Evolutionary conservation across 495 filamentous ascomycete species (phyloP).

Genomic region (Annulohypoxylon bovei): DNA sequence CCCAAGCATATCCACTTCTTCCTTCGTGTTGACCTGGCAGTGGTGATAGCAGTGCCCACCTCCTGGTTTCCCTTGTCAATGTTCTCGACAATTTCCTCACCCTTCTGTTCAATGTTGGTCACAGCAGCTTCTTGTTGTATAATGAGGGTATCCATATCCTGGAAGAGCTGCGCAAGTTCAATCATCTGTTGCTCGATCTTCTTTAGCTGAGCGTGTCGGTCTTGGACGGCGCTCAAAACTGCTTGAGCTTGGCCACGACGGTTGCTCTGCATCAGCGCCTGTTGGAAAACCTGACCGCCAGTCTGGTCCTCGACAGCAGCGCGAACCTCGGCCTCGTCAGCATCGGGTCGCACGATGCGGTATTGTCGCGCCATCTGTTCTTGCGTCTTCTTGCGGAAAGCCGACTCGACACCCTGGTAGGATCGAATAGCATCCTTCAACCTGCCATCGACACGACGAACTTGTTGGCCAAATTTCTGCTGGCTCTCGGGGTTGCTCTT

Average conservation of each 20-base stretch:
- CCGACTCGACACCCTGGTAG: constrained; percentile 79
- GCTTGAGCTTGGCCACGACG: constrained; percentile 82
- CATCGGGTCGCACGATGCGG: constrained; percentile 86
- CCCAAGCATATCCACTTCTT: constrained; percentile 99
- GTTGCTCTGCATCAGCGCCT: constrained; percentile 77
- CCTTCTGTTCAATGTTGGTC: constrained; percentile 80
- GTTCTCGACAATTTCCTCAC: constrained; percentile 79
- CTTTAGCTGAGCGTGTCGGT: constrained; percentile 87
- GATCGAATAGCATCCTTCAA: constrained; percentile 79
- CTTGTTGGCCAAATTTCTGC: constrained; percentile 77
- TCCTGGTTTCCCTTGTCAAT: constrained; percentile 83
- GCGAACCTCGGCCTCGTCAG: constrained; percentile 80
- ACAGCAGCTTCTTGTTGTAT: constrained; percentile 84
- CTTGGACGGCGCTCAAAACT: constrained; percentile 77
- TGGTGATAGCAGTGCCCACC: constrained; percentile 78
- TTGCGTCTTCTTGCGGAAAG: constrained; percentile 78
- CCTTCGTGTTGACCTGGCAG: constrained; percentile 79
- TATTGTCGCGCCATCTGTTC: constrained; percentile 89
- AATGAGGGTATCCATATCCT: constrained; percentile 83
- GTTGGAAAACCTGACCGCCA: constrained; percentile 78
- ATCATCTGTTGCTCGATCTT: constrained; percentile 90
- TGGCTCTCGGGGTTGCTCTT: constrained; percentile 81
- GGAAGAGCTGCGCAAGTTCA: constrained; percentile 83
- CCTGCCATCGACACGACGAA: constrained; percentile 79
- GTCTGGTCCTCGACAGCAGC: constrained; percentile 77